These are phyloP conservation scores for Fragilaria crotonensis DNA, from an alignment of 108 stramenopile genomes.

Conservation along the genomic window DNA sequence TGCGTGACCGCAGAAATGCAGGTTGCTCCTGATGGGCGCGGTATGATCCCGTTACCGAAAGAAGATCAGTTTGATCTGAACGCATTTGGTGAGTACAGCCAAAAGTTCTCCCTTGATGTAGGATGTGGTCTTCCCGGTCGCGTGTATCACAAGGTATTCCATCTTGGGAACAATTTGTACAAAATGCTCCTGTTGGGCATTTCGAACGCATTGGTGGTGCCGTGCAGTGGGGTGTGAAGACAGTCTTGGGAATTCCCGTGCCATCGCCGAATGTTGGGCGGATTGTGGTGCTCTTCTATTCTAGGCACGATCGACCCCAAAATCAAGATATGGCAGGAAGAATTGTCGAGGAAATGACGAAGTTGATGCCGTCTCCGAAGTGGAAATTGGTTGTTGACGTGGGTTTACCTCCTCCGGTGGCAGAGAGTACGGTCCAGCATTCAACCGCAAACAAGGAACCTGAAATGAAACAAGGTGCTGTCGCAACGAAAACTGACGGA, in stretches of 20 bases:
- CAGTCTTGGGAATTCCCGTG: conserved; percentile 77
- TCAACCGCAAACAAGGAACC: not conserved
- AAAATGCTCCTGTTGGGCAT: conserved; percentile 54
- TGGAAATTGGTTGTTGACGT: conserved; percentile 88
- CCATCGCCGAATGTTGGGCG: conserved; percentile 79
- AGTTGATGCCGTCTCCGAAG: conserved; percentile 71
- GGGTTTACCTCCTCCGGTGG: conserved; percentile 7
- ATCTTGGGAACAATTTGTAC: conserved; percentile 73
- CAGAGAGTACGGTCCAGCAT: not conserved
- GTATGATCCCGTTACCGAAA: conserved; percentile 18
- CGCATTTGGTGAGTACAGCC: conserved; percentile 79
- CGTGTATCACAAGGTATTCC: conserved; percentile 52
- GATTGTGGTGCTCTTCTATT: conserved; percentile 75
- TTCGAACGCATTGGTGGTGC: conserved; percentile 86
- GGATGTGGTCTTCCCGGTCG: conserved; percentile 83
- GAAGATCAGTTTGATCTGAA: conserved; percentile 64
- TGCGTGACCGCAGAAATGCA: conserved; percentile 51
- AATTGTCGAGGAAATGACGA: conserved; percentile 64
- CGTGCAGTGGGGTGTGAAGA: conserved; percentile 78
- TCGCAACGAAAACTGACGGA: too few species aligned
- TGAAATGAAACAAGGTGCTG: not conserved
- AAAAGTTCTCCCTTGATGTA: conserved; percentile 78
- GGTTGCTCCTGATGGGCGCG: conserved; percentile 22
- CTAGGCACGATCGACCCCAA: conserved; percentile 52
- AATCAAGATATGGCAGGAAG: conserved; percentile 59